Conservation (phyloP, 305 asterid genomes). For the Fraxinus angustifolia region DNA sequence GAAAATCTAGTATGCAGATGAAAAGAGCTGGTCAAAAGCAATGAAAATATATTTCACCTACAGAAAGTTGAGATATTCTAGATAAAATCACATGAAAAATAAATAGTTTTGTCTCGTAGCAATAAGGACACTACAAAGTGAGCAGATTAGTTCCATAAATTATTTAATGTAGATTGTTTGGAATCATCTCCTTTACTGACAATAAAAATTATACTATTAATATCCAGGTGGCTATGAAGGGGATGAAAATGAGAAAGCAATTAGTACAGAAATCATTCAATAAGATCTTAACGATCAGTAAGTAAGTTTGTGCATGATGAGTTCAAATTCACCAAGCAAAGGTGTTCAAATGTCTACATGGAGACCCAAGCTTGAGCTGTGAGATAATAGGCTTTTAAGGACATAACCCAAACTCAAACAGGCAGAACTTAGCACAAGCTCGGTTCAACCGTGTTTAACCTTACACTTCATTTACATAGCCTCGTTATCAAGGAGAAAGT, state of each 20-base stretch:
- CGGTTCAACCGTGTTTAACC: neutral
- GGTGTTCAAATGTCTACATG: constrained; percentile 1
- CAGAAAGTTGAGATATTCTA: neutral
- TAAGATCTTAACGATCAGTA: neutral
- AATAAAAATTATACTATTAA: neutral
- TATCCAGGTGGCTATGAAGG: neutral
- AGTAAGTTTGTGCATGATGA: neutral
- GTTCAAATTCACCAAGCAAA: neutral
- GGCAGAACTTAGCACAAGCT: constrained; percentile 14
- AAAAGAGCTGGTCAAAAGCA: neutral
- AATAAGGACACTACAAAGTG: neutral
- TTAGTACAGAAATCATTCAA: neutral
- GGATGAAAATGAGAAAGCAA: neutral
- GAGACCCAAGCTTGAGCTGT: neutral
- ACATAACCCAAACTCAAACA: neutral
- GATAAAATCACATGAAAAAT: neutral
- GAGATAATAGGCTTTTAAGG: neutral
- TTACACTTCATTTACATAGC: neutral
- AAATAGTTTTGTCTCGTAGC: neutral
- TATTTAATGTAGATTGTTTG: neutral
- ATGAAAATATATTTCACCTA: neutral
- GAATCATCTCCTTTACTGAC: neutral
- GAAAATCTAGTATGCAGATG: neutral
- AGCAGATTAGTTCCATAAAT: neutral
- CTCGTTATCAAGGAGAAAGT: neutral